Conservation (phyloP, 805 yeast genomes). For the Starmerella kuoi region DNA sequence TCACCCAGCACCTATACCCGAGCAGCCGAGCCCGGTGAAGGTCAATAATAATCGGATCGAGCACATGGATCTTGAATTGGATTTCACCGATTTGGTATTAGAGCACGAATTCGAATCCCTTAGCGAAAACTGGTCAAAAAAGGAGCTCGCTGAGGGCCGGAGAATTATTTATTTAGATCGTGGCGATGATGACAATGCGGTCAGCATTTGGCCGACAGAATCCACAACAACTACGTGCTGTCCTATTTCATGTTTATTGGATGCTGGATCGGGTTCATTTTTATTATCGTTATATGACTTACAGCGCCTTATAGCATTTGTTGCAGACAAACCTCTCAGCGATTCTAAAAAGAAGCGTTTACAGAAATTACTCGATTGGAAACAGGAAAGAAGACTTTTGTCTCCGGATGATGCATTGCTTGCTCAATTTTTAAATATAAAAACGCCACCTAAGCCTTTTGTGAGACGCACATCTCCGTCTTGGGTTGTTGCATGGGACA, state of each 20-base stretch:
- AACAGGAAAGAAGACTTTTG: neutral
- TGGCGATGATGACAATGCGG: slow-evolving; percentile 1
- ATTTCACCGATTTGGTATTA: neutral
- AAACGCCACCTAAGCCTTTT: neutral
- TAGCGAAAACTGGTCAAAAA: neutral
- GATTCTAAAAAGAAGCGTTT: neutral
- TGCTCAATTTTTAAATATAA: neutral
- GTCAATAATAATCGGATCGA: neutral
- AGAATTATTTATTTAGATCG: neutral
- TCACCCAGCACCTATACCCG: neutral
- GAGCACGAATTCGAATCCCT: neutral
- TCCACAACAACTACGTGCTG: neutral
- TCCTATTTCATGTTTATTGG: neutral
- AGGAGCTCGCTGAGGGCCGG: neutral
- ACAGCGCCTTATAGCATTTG: slow-evolving; percentile 2
- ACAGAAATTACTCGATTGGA: neutral
- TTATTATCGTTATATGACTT: slow-evolving; percentile 2
- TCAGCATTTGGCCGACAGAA: slow-evolving; percentile 1
- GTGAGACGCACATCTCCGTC: neutral
- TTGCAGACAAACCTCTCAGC: neutral
- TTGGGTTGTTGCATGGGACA: neutral
- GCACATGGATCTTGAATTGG: neutral
- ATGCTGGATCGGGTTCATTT: neutral
- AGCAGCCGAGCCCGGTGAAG: neutral
- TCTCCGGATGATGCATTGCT: neutral